phyloP scores from a whole-genome alignment of 768 basidiomycete species.

The Pleurotus tuoliensis region DNA sequence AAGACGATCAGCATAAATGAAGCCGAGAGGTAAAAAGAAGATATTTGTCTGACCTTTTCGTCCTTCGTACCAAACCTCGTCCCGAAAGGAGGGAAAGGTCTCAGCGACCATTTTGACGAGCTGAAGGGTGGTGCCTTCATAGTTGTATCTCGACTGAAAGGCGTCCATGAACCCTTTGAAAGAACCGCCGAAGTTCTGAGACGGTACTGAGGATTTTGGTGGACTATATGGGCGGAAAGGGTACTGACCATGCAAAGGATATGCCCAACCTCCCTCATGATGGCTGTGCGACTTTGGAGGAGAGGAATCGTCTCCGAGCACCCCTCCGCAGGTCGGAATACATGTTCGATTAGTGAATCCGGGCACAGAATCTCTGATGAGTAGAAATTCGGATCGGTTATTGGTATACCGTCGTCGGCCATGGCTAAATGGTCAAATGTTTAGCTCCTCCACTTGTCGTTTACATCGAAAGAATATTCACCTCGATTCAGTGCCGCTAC shows the following conservation, averaged over 20 bases:
- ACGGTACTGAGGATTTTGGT: constrained; percentile 31
- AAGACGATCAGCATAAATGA: constrained; percentile 1
- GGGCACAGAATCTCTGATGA: constrained; percentile 67
- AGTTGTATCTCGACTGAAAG: constrained; percentile 50
- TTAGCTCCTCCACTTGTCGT: constrained; percentile 3
- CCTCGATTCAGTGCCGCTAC: constrained; percentile 83
- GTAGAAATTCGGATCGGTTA: constrained; percentile 79
- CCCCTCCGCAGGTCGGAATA: constrained; percentile 60
- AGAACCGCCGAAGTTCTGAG: constrained; percentile 67
- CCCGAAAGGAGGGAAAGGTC: constrained; percentile 73
- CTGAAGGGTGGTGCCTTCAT: constrained; percentile 64
- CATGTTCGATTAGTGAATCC: constrained; percentile 59
- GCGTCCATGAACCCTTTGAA: constrained; percentile 61
- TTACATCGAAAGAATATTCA: constrained; percentile 23
- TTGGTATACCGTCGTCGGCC: constrained; percentile 66
- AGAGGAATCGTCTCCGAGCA: constrained; percentile 68
- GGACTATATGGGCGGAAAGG: constrained; percentile 32
- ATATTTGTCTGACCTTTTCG: constrained; percentile 43
- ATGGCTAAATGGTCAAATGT: constrained; percentile 45
- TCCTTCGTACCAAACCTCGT: constrained; percentile 57
- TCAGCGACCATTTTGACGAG: constrained; percentile 69
- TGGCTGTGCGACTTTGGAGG: constrained; percentile 60
- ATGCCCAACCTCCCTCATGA: constrained; percentile 76
- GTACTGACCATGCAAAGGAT: constrained; percentile 64
- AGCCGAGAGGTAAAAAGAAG: neutral